Evolutionary conservation across 441 rosid genomes (phyloP).

Genomic region (Kokia cookei): DNA sequence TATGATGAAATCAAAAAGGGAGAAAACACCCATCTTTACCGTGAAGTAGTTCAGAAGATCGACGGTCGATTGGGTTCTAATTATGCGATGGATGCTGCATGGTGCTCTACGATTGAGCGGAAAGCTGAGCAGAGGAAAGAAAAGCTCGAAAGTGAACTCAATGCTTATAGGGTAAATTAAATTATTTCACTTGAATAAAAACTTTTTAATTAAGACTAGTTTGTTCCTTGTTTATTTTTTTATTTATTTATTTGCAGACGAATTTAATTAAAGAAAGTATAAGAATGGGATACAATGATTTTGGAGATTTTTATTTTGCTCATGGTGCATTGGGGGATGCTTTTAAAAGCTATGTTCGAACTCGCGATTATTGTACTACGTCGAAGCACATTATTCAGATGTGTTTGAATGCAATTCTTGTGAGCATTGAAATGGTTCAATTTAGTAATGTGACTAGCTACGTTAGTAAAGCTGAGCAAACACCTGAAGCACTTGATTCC

Average conservation of each 20-base stretch:
- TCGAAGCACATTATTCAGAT: constrained; percentile 84
- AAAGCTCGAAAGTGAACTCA: constrained; percentile 85
- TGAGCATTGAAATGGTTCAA: constrained; percentile 96
- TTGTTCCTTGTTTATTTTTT: background rate
- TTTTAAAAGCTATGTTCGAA: constrained; percentile 78
- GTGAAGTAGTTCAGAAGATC: constrained; percentile 72
- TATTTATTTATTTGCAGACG: constrained; percentile 38
- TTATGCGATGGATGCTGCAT: constrained; percentile 50
- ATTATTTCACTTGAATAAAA: too few relatives aligned
- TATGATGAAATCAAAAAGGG: constrained; percentile 91
- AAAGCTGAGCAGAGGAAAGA: constrained; percentile 76
- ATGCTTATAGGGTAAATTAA: constrained; percentile 71
- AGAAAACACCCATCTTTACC: constrained; percentile 75
- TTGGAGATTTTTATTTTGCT: constrained; percentile 88
- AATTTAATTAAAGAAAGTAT: constrained; percentile 96
- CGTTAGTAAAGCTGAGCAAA: constrained; percentile 90
- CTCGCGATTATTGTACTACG: constrained; percentile 96
- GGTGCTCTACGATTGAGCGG: constrained; percentile 74
- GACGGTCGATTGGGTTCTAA: constrained; percentile 58
- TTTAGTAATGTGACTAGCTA: constrained; percentile 88
- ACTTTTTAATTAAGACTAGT: background rate
- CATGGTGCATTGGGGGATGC: constrained; percentile 82
- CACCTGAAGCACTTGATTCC: constrained; percentile 64
- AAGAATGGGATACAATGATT: constrained; percentile 96
- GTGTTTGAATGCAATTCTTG: constrained; percentile 92